phyloP scores from a whole-genome alignment of 805 yeast species.

The Metschnikowia arizonensis region DNA sequence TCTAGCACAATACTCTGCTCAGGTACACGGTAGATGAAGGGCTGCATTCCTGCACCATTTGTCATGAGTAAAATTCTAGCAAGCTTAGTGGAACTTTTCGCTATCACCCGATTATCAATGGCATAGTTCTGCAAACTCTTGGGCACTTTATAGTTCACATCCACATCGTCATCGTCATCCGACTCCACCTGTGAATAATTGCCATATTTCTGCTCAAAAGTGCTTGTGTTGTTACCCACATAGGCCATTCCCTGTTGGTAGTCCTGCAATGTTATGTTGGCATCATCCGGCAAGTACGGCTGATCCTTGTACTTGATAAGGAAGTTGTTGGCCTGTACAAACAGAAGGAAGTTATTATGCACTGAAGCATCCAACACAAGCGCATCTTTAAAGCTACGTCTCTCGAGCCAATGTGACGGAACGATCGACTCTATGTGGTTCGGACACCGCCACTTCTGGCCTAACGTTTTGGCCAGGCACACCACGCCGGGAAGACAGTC shows the following conservation, averaged over 20 bases:
- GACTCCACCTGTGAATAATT: conserved; percentile 35
- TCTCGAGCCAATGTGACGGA: conserved; percentile 33
- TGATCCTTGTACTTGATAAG: conserved; percentile 34
- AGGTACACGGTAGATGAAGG: conserved; percentile 59
- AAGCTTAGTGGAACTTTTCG: conserved; percentile 18
- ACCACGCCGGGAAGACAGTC: conserved; percentile 82
- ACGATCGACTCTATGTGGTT: conserved; percentile 61
- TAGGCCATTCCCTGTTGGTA: conserved; percentile 29
- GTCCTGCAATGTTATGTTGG: conserved; percentile 25
- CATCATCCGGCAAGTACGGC: conserved; percentile 22
- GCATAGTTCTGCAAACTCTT: conserved; percentile 32
- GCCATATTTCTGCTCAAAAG: conserved; percentile 15
- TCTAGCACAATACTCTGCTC: conserved; percentile 67
- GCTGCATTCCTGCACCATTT: conserved; percentile 23
- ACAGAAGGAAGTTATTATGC: conserved; percentile 30
- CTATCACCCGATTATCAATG: conserved; percentile 33
- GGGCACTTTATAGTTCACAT: conserved; percentile 31
- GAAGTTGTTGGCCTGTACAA: conserved; percentile 28
- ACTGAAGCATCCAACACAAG: conserved; percentile 50
- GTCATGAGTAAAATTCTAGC: conserved; percentile 16
- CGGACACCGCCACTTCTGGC: conserved; percentile 88
- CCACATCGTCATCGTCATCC: conserved; percentile 20
- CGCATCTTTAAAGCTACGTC: conserved; percentile 50
- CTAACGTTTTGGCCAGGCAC: conserved; percentile 65
- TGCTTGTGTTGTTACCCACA: conserved; percentile 11